phyloP scores from a whole-genome alignment of 1,284 basidiomycete species.

The Takashimella koratensis region DNA sequence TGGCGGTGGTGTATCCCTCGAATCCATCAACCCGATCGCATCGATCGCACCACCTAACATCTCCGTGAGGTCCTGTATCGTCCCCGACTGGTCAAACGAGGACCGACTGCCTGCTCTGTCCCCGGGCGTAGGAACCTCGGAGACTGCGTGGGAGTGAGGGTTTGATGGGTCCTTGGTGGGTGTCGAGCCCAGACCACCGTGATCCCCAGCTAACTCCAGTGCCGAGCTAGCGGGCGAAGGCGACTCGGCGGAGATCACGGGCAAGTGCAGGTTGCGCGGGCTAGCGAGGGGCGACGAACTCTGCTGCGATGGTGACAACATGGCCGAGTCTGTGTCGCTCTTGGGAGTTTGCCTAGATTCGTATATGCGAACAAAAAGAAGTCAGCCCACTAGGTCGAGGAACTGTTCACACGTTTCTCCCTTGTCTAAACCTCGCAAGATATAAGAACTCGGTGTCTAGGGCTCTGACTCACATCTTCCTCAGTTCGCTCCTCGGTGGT shows the following conservation, averaged over 20 bases:
- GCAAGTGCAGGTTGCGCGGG: conserved; percentile 38
- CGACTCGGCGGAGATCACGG: too few relatives aligned
- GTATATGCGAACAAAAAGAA: too few relatives aligned
- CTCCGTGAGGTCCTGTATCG: conserved; percentile 44
- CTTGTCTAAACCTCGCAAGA: too few relatives aligned
- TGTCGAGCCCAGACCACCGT: too few relatives aligned
- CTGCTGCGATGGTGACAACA: neutral
- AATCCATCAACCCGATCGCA: conserved; percentile 42
- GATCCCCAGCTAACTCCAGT: too few relatives aligned
- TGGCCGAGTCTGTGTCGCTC: neutral
- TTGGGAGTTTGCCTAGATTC: neutral
- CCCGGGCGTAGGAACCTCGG: neutral
- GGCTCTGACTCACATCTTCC: conserved; percentile 36
- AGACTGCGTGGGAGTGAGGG: conserved; percentile 13
- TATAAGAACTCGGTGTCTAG: too few relatives aligned
- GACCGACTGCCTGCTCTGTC: neutral
- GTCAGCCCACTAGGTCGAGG: too few relatives aligned
- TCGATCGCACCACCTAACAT: conserved; percentile 48
- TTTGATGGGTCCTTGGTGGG: conserved; percentile 12
- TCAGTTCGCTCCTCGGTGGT: conserved; percentile 38
- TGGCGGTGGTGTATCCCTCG: conserved; percentile 36
- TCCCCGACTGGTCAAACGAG: conserved; percentile 6
- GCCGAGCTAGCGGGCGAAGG: too few relatives aligned
- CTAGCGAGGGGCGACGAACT: neutral
- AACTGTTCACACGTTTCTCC: too few relatives aligned